Conservation (phyloP, 2,329 filamentous ascomycete genomes). For the Penicillium psychrosexuale region DNA sequence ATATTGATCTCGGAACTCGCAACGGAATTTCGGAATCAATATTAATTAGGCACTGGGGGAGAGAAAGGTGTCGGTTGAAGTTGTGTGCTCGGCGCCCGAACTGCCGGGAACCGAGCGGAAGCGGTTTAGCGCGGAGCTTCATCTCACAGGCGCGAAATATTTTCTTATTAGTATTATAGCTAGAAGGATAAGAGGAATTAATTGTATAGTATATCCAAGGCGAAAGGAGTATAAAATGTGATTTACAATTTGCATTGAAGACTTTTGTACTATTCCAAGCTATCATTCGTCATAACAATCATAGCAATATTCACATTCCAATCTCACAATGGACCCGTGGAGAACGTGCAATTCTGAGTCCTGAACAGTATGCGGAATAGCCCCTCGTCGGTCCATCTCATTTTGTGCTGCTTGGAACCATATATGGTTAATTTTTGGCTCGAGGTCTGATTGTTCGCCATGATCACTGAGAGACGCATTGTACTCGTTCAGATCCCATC, state of each 20-base stretch:
- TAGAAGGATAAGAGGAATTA: too few species aligned
- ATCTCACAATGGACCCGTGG: slow-evolving; percentile 17
- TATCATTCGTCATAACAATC: slow-evolving; percentile 13
- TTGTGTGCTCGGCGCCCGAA: slow-evolving; percentile 14
- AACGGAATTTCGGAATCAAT: not conserved
- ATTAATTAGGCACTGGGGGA: not conserved
- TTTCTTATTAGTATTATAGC: too few species aligned
- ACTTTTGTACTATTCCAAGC: too few species aligned
- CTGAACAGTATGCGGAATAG: slow-evolving; percentile 22
- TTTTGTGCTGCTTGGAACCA: slow-evolving; percentile 27
- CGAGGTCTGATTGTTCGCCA: not conserved
- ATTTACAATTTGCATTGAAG: not conserved
- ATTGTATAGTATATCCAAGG: too few species aligned
- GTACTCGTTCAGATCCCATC: slow-evolving; percentile 21
- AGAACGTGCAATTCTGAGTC: slow-evolving; percentile 19
- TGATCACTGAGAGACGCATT: slow-evolving; percentile 5
- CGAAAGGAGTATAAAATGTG: too few species aligned
- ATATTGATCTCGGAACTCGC: not conserved
- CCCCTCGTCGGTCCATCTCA: slow-evolving; percentile 20
- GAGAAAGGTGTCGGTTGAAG: not conserved
- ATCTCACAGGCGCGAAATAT: too few species aligned
- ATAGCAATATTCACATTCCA: slow-evolving; percentile 23
- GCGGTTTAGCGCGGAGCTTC: not conserved
- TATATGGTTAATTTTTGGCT: slow-evolving; percentile 17
- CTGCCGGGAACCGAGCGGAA: slow-evolving; percentile 14